These are phyloP conservation scores for Suhomyces ambrosiae DNA, from an alignment of 1,139 yeast species.

Conservation along the genomic window DNA sequence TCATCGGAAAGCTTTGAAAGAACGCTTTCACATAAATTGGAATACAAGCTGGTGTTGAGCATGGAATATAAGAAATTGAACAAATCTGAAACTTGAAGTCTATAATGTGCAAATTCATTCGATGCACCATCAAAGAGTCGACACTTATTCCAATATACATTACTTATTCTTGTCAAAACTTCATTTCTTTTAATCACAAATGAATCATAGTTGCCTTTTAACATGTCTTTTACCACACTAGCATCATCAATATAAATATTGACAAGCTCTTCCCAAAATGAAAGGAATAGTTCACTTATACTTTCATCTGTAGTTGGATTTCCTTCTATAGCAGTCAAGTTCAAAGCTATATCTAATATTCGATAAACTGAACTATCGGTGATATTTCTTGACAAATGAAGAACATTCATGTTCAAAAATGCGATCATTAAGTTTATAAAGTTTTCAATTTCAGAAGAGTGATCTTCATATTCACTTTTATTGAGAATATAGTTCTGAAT, in stretches of 20 bases:
- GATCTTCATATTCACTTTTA: conserved; percentile 30
- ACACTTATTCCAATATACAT: conserved; percentile 64
- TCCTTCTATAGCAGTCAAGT: conserved; percentile 62
- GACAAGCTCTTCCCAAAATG: conserved; percentile 79
- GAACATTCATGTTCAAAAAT: conserved; percentile 54
- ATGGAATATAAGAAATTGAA: conserved; percentile 70
- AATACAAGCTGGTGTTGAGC: conserved; percentile 56
- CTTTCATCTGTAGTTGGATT: conserved; percentile 67
- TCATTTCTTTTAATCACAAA: conserved; percentile 35
- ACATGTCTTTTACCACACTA: conserved; percentile 38
- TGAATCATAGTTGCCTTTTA: conserved; percentile 25
- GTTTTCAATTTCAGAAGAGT: conserved; percentile 46
- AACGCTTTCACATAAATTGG: conserved; percentile 13
- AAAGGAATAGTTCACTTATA: conserved; percentile 65
- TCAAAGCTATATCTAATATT: conserved; percentile 53
- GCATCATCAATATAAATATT: conserved; percentile 62
- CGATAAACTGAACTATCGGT: conserved; percentile 39
- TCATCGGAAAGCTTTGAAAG: not conserved
- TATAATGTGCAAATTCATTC: conserved; percentile 62
- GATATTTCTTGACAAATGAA: conserved; percentile 50
- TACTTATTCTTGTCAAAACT: conserved; percentile 49
- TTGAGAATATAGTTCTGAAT: conserved; percentile 26
- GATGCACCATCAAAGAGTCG: conserved; percentile 28
- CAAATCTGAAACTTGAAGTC: conserved; percentile 75
- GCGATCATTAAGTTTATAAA: conserved; percentile 55